Base-by-base conservation (phyloP, 2,329 filamentous ascomycete genomes). In the Biscogniauxia mediterranea region DNA sequence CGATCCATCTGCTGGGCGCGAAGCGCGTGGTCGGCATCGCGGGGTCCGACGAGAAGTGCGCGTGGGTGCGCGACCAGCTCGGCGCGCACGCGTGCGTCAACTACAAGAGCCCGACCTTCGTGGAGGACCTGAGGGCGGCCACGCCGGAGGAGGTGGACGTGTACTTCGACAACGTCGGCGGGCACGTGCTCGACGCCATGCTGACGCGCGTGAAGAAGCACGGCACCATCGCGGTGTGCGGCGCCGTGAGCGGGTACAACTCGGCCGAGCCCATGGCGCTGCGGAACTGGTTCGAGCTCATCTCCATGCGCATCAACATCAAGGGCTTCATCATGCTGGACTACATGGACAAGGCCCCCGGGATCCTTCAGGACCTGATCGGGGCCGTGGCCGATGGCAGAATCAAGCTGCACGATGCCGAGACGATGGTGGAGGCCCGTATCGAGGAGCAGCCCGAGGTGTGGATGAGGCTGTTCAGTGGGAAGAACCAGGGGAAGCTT, bases 71-170 rank as follows among this genome's bases (percentile, higher is more conserved):
- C 1, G 77, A 81, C 61, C 72, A 71, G 53, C 74, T 85, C 1
- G 83, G 83, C 6, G 81, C 81, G 6, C 81, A 86, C 68, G 70
- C 78, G 6, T 84, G 82, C 66, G 65, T 86, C 60, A 83, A 86
- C 74, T 86, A 86, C 72, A 83, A 83, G 68, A 73, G 74, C 6
- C 60, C 75, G 1, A 73, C 73, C 2, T 85, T 84, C 66, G 73
- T 75, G 50, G 67, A 79, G 57, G 77, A 84, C 23, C 73, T 85
- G 1, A 71, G 72, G 61, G 74, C 75, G 9, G 81, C 76, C 3
- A 83, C 81, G 0, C 76, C 78, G 1, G 76, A 77, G n/a, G 81
- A 77, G 66, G 81, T 82, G 1, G 80, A 85, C 15, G 74, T 83
- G 7, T 83, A 80, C 66, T 81, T 79, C 59, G 81, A 83, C 67